These are phyloP conservation scores for Echeveria elegans DNA, from an alignment of 164 flowering plant species.

Conservation along the genomic window DNA sequence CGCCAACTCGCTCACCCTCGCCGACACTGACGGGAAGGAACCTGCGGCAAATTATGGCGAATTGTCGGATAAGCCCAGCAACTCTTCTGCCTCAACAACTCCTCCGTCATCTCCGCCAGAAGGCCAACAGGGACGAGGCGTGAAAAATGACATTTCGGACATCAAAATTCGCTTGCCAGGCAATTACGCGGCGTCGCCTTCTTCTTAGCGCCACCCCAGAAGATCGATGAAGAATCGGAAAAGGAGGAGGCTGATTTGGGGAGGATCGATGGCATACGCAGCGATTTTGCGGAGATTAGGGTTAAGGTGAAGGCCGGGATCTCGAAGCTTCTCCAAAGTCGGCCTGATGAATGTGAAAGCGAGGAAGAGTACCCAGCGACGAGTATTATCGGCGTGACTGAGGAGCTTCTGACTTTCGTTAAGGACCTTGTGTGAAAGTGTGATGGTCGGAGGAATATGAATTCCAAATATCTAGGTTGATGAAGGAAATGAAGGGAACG, in stretches of 20 bases:
- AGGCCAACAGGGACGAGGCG: conserved; percentile 35
- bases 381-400: conserved; percentile 7
- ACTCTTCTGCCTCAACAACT: conserved; percentile 5
- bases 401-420: conserved; percentile 41
- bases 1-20: conserved; percentile 54
- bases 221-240: conserved; percentile 15
- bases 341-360: conserved; percentile 9
- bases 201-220: conserved; percentile 48
- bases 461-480: no score
- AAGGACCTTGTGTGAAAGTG: conserved; percentile 24
- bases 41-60: conserved; percentile 8
- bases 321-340: conserved; percentile 41
- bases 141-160: conserved; percentile 77
- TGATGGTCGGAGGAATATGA: no score
- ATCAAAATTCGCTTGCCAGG: conserved; percentile 46
- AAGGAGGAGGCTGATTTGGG: conserved; percentile 10
- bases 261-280: conserved; percentile 27
- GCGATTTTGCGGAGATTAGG: conserved; percentile 55
- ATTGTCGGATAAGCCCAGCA: conserved; percentile 11
- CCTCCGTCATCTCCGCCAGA: neutral
- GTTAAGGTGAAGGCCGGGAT: conserved; percentile 35
- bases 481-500: no score
- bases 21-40: conserved; percentile 33
- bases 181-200: conserved; percentile 73
- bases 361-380: conserved; percentile 10